A percentile compares a stretch with the other conserved stretches of the same genome.
phyloP scores from a whole-genome alignment of 495 filamentous ascomycete species.

The Cercophora newfieldiana region DNA sequence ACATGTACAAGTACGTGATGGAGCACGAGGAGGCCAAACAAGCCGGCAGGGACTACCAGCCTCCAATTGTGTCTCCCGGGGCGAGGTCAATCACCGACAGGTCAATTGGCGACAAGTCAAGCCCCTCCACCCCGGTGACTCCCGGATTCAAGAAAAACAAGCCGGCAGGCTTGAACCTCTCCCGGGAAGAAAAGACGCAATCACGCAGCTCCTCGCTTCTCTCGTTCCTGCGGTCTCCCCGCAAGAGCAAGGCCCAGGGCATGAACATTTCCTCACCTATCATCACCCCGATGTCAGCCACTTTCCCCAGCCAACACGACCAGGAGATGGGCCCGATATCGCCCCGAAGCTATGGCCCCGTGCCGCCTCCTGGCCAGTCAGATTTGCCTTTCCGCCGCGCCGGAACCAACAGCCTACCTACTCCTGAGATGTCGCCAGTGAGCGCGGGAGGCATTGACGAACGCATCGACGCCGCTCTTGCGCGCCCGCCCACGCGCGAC shows the following conservation, averaged over 20 bases:
- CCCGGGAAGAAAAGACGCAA: constrained; percentile 41
- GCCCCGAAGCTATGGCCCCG: constrained; percentile 50
- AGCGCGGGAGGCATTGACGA: constrained; percentile 51
- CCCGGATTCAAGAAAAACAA: constrained; percentile 38
- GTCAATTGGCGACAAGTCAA: constrained; percentile 25
- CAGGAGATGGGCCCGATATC: constrained; percentile 54
- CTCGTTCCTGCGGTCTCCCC: constrained; percentile 53
- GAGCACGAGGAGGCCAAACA: constrained; percentile 74
- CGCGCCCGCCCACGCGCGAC: constrained; percentile 17
- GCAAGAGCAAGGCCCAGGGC: constrained; percentile 42
- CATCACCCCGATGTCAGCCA: constrained; percentile 54
- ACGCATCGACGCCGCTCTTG: constrained; percentile 42
- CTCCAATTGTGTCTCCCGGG: constrained; percentile 32
- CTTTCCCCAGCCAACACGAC: constrained; percentile 48
- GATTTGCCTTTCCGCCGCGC: constrained; percentile 42
- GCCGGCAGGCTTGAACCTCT: constrained; percentile 48
- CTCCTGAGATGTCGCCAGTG: constrained; percentile 50
- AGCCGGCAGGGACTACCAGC: constrained; percentile 42
- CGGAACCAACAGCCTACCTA: constrained; percentile 38
- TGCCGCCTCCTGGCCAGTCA: constrained; percentile 47
- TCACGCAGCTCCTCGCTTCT: constrained; percentile 54
- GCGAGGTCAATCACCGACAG: constrained; percentile 35
- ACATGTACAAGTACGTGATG: constrained; percentile 89
- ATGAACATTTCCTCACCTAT: constrained; percentile 58
- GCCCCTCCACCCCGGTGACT: constrained; percentile 17